Evolutionary conservation across 2,329 filamentous ascomycete genomes (phyloP), one percentile per base, ranked within the genome.

Genomic region (Exophiala dermatitidis): DNA sequence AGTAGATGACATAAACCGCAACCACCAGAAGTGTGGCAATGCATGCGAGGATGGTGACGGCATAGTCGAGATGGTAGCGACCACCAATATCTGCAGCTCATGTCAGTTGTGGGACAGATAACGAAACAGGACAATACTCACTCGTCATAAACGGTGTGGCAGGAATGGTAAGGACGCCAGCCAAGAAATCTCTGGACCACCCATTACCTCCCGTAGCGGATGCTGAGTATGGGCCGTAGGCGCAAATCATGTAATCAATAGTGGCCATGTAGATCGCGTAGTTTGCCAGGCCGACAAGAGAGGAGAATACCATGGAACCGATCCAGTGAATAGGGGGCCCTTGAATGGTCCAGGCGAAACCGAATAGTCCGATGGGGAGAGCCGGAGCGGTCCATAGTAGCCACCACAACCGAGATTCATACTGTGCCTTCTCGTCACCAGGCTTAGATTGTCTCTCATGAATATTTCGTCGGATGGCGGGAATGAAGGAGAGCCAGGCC

Each of bases 201-300:
- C 81, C 83, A 60, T 85, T 85, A 12, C 82, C 82, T 41, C 82
- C 83, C 0, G 81, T 84, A 1, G 83, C 83, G 0, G 80, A 84
- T 6, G 82, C 81, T 1, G 82, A 79, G 66, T 82, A 85, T 0
- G 78, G 77, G 0, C 82, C 83, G 62, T 86, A 86, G 2, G 82
- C 81, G 50, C 78, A 82, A 46, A 82, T 79, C 74, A 81, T 80
- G 66, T 82, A 82, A 62, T 82, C 79, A 60, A 85, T 83, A 2
- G 80, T 83, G 5, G 81, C 78, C 76, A 83, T 82, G 67, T 85
- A 84, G 47, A 83, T 83, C 10, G 71, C 68, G 54, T 76, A 78
- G 62, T 85, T 85, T 37, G 82, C 82, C 45, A 85, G 77, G 29
- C 81, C 82, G 36, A 85, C 78, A 34, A 83, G 69, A 4, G 73